Conservation (phyloP, 176 grass and related monocot genomes). For the Chloris gayana region DNA sequence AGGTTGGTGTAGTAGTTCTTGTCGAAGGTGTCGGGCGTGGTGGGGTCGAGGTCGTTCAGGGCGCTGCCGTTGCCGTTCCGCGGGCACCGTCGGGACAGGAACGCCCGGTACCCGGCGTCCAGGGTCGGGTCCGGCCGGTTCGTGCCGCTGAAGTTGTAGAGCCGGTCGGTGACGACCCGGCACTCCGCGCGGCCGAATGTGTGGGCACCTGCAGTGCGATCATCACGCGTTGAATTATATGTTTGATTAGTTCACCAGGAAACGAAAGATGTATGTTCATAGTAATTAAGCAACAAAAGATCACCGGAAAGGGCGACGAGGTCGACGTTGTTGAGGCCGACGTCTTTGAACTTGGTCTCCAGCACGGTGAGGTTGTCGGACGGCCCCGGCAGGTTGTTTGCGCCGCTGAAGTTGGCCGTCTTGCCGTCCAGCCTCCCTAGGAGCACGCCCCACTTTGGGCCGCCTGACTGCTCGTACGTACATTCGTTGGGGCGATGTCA, state of each 20-base stretch:
- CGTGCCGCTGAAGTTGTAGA: constrained; percentile 67
- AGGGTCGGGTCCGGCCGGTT: constrained; percentile 50
- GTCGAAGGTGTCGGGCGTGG: constrained; percentile 57
- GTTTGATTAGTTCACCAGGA: too few species aligned
- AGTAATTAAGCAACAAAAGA: too few species aligned
- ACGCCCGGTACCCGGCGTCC: background rate
- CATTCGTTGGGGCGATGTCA: too few species aligned
- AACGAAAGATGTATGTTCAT: too few species aligned
- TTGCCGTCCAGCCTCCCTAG: constrained; percentile 67
- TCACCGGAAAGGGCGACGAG: constrained; percentile 75
- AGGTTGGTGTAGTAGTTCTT: constrained; percentile 70
- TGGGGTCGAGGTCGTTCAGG: constrained; percentile 64
- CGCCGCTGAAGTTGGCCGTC: constrained; percentile 19
- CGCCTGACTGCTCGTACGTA: constrained; percentile 46
- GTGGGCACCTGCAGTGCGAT: constrained; percentile 41
- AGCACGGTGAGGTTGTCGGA: constrained; percentile 41
- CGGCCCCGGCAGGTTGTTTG: constrained; percentile 35
- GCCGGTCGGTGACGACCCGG: constrained; percentile 34
- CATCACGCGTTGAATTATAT: too few species aligned
- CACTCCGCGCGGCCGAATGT: constrained; percentile 65
- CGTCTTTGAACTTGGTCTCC: background rate
- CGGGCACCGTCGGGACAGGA: constrained; percentile 49
- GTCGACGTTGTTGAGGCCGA: constrained; percentile 35
- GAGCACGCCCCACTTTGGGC: constrained; percentile 53
- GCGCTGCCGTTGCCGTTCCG: background rate